These are phyloP conservation scores for Mycena vitilis DNA, from an alignment of 768 basidiomycete genomes.

Conservation along the genomic window DNA sequence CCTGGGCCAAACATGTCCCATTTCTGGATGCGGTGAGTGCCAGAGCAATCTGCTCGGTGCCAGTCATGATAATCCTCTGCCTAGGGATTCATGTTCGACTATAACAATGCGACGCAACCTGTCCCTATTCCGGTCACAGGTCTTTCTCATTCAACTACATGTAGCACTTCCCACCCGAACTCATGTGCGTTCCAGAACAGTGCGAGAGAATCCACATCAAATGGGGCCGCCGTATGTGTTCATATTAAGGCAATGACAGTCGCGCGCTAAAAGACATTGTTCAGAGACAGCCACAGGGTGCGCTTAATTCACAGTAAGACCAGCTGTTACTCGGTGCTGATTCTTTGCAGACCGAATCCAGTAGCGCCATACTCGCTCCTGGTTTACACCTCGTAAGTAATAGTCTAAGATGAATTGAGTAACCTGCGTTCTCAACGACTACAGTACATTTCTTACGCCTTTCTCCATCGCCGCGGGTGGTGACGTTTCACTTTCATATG, in stretches of 20 bases:
- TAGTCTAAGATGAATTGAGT: no score
- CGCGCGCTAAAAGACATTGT: neutral
- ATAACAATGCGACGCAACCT: conserved; percentile 42
- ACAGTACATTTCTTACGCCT: conserved; percentile 55
- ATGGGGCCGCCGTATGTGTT: conserved; percentile 51
- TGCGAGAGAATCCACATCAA: conserved; percentile 51
- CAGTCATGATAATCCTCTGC: neutral
- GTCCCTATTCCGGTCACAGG: conserved; percentile 49
- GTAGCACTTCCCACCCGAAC: neutral
- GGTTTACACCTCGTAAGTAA: conserved; percentile 59
- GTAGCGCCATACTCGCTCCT: conserved; percentile 62
- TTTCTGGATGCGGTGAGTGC: conserved; percentile 40
- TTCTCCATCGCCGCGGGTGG: conserved; percentile 55
- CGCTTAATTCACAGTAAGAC: neutral
- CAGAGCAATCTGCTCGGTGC: neutral
- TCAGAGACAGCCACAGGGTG: conserved; percentile 29
- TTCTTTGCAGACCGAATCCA: conserved; percentile 53
- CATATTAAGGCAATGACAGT: neutral
- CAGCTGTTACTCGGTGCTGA: neutral
- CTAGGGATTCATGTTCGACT: conserved; percentile 54
- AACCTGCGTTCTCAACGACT: no score
- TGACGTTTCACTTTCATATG: conserved; percentile 41
- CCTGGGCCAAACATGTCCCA: conserved; percentile 35
- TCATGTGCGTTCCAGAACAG: conserved; percentile 42
- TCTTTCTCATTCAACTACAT: conserved; percentile 25